Percentiles rank a stretch among this genome's conserved stretches.
These are phyloP conservation scores for Phytophthora nicotianae DNA, from an alignment of 352 stramenopile genomes.

Conservation along the genomic window DNA sequence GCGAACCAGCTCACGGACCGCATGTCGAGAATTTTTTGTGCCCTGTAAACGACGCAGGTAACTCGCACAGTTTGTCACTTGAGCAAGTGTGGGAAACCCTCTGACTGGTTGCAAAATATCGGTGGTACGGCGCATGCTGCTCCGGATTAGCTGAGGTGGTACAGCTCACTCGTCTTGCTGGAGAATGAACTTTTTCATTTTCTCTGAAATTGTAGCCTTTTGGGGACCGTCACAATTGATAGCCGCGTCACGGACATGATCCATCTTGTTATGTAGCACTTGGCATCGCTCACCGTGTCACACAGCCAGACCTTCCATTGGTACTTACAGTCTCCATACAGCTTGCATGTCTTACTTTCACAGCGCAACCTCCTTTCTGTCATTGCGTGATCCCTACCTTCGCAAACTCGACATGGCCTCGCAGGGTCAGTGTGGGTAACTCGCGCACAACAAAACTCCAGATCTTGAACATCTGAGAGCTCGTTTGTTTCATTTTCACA, in stretches of 20 bases:
- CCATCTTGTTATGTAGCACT: not conserved
- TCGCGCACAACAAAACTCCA: slow-evolving; percentile 2
- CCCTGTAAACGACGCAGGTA: slow-evolving; percentile 8
- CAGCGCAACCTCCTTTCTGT: slow-evolving; percentile 4
- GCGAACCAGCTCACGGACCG: not conserved
- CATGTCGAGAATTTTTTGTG: slow-evolving; percentile 6
- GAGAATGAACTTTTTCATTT: slow-evolving; percentile 16
- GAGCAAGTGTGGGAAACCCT: slow-evolving; percentile 1
- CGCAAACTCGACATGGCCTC: not conserved
- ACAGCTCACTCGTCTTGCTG: slow-evolving; percentile 18
- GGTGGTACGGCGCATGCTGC: slow-evolving; percentile 3
- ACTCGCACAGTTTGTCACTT: slow-evolving; percentile 19
- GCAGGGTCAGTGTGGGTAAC: slow-evolving; percentile 7
- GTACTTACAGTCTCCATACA: not conserved
- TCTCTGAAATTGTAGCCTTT: not conserved
- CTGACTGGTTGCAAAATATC: slow-evolving; percentile 4
- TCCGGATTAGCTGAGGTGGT: slow-evolving; percentile 11
- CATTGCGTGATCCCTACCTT: slow-evolving; percentile 1
- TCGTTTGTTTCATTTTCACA: not conserved
- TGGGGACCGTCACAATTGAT: not conserved
- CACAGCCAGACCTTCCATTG: not conserved
- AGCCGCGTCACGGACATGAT: not conserved
- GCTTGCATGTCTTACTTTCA: slow-evolving; percentile 1
- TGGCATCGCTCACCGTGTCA: not conserved
- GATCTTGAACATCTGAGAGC: slow-evolving; percentile 7